These are phyloP conservation scores for Mortierella claussenii DNA, from an alignment of 192 early-diverging fungal genomes.

Conservation along the genomic window DNA sequence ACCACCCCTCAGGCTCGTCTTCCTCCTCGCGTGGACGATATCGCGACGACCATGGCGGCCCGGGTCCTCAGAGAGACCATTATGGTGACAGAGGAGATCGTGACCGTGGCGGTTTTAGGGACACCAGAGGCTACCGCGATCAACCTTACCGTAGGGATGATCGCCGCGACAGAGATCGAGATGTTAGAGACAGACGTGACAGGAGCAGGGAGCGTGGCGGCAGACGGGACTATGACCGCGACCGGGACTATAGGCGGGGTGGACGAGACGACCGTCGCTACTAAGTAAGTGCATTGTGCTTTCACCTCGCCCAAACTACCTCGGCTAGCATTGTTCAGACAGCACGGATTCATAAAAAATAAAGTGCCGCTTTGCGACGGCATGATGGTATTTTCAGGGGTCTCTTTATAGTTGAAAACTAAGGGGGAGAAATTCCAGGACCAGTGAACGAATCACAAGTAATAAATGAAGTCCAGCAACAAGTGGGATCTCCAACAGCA, in stretches of 20 bases:
- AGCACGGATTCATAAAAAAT: too few species aligned
- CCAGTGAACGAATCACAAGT: too few species aligned
- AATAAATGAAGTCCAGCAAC: too few species aligned
- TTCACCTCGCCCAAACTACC: not conserved
- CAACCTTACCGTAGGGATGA: conserved; percentile 50
- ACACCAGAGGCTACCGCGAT: conserved; percentile 41
- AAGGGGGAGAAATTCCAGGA: too few species aligned
- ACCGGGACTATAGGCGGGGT: conserved; percentile 61
- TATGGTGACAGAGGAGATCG: conserved; percentile 51
- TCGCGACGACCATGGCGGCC: conserved; percentile 31
- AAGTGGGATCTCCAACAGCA: too few species aligned
- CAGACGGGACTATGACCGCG: conserved; percentile 60
- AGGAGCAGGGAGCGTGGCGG: conserved; percentile 56
- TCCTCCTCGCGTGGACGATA: conserved; percentile 46
- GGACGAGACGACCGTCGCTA: conserved; percentile 51
- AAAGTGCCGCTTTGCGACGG: too few species aligned
- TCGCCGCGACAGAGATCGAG: conserved; percentile 40
- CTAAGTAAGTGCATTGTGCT: conserved; percentile 20
- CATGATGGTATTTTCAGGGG: too few species aligned
- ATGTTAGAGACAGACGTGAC: conserved; percentile 49
- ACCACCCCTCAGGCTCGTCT: conserved; percentile 10
- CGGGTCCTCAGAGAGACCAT: conserved; percentile 38
- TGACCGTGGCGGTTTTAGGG: conserved; percentile 48
- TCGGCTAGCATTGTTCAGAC: too few species aligned
- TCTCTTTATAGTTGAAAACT: too few species aligned